A percentile compares a stretch with the other conserved stretches of the same genome.
These are phyloP conservation scores for Aspergillus tamarii DNA, from an alignment of 2,329 filamentous ascomycete species.

Conservation along the genomic window DNA sequence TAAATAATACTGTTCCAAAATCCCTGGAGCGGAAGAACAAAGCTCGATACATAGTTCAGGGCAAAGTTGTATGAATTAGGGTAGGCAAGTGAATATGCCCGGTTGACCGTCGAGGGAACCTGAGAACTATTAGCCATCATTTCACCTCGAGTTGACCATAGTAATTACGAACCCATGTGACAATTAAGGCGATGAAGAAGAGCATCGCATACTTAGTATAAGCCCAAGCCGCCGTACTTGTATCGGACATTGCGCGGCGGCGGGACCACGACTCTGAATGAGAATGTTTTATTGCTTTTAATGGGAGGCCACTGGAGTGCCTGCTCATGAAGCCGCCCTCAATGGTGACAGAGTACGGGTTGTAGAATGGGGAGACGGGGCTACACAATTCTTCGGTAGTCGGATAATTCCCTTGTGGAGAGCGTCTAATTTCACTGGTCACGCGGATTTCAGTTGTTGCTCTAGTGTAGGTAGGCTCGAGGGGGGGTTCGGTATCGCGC, in stretches of 20 bases:
- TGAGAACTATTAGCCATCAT: slow-evolving; percentile 14
- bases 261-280: slow-evolving; percentile 14
- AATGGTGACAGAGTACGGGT: slow-evolving; percentile 38
- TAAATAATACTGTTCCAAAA: slow-evolving; percentile 87
- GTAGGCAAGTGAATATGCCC: slow-evolving; percentile 70
- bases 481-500: slow-evolving; percentile 48
- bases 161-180: slow-evolving; percentile 42
- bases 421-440: slow-evolving; percentile 54
- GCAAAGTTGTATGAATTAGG: slow-evolving; percentile 56
- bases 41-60: slow-evolving; percentile 70
- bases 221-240: slow-evolving; percentile 41
- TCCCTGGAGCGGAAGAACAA: slow-evolving; percentile 79
- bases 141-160: not conserved
- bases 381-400: slow-evolving; percentile 7
- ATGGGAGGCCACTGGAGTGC: slow-evolving; percentile 4
- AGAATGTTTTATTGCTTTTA: slow-evolving; percentile 12
- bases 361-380: slow-evolving; percentile 19
- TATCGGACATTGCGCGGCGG: slow-evolving; percentile 29
- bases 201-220: slow-evolving; percentile 46
- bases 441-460: slow-evolving; percentile 69
- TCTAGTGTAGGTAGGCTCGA: slow-evolving; percentile 49
- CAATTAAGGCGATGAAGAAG: slow-evolving; percentile 45
- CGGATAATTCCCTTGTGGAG: slow-evolving; percentile 4
- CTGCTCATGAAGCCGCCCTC: slow-evolving; percentile 26
- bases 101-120: slow-evolving; percentile 74